Base-by-base conservation (phyloP, 2,329 filamentous ascomycete species). In the Colletotrichum zoysiae region DNA sequence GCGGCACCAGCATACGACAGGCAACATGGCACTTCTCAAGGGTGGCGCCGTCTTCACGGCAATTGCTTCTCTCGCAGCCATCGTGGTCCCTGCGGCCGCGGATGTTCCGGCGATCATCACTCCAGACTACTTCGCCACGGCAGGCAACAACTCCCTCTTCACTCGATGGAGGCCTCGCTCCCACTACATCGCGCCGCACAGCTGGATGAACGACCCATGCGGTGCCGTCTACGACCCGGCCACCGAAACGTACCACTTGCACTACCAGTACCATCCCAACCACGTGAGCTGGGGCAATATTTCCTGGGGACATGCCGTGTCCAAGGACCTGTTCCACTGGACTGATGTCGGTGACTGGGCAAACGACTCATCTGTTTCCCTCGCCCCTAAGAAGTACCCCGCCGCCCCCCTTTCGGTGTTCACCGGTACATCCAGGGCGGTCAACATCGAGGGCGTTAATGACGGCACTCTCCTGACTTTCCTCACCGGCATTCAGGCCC, bases 301-400 rank as follows among this genome's bases (percentile, higher is more conserved):
- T 76, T 89, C 91, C 75, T 92, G 90, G 90, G 90, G 90, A 12
- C 90, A 92, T 76, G 89, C 89, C 2, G 91, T 89, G 1, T 89
- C 86, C 42, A 76, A 80, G 18, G 90, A 92, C 75, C 80, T 92
- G 1, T 91, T 90, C 75, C 86, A 87, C 70, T 93, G 90, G 90
- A 73, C 67, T 18, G 73, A 74, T 20, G 66, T 73, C 23, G 51
- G 55, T 18, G 70, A 67, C 33, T 74, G 73, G 73, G 44, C 55
- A 30, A 73, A 73, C 55, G 73, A 74, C 65, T 66, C 70, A 11
- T 65, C 73, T 18, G 73, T 74, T 1, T 73, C 70, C 20, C 33
- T 74, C 1, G 73, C 73, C 38, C 40, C 70, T 7, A 44, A 53
- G 33, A 46, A 35, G 46, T 73, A 74, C 38, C 26, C 66, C 2